Conservation (phyloP, 805 yeast species). For the Candida ortonii region DNA sequence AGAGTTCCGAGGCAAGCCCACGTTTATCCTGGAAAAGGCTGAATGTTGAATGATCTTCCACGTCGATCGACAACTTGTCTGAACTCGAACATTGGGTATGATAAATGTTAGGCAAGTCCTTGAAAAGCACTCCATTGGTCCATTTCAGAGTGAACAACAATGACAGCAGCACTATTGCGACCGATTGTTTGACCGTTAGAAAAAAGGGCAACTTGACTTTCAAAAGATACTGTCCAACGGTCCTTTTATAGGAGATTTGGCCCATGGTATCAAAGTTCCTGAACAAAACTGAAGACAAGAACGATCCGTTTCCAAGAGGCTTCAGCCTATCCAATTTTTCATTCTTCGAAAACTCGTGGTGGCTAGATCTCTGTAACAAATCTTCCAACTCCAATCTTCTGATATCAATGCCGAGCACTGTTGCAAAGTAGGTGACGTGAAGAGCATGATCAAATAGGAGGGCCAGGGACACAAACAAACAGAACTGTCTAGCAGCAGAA, state of each 20-base stretch:
- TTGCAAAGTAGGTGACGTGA: conserved; percentile 61
- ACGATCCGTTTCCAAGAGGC: conserved; percentile 23
- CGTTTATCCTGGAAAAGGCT: conserved; percentile 29
- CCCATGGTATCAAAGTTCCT: conserved; percentile 6
- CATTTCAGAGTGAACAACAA: conserved; percentile 35
- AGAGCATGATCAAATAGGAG: conserved; percentile 57
- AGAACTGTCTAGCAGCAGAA: conserved; percentile 35
- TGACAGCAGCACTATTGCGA: conserved; percentile 25
- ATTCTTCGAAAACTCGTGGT: conserved; percentile 13
- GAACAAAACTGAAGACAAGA: conserved; percentile 21
- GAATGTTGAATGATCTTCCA: conserved; percentile 17
- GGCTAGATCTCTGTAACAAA: conserved; percentile 33
- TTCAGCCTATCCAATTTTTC: conserved; percentile 8
- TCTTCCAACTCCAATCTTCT: conserved; percentile 62
- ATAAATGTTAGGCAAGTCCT: conserved; percentile 4
- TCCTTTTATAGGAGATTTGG: conserved; percentile 18
- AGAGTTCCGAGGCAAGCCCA: conserved; percentile 29
- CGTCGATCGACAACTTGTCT: conserved; percentile 9
- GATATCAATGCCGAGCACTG: conserved; percentile 66
- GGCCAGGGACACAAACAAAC: conserved; percentile 45
- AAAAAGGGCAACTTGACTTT: conserved; percentile 39
- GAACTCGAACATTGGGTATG: too few species aligned
- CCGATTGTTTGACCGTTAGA: conserved; percentile 31
- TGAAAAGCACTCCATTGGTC: conserved; percentile 29
- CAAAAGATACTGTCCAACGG: conserved; percentile 31